Evolutionary conservation across 139 green algal genomes (phyloP).

Genomic region (Medakamo hakoo): DNA sequence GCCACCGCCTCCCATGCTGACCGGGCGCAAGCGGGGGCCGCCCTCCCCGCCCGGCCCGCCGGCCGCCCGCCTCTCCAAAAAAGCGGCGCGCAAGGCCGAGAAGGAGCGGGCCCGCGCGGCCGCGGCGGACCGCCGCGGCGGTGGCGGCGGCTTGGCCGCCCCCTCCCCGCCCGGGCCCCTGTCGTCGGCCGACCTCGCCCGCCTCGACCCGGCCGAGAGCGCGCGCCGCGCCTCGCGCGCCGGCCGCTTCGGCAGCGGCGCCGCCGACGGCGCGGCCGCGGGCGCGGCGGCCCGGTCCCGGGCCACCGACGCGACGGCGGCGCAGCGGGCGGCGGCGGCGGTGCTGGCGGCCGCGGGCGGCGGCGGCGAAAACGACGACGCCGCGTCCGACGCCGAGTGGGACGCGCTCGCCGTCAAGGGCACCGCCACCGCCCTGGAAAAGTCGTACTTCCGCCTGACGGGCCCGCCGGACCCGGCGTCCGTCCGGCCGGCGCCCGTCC

Average conservation of each 20-base stretch:
- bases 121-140: no score
- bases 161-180: no score
- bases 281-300: not conserved
- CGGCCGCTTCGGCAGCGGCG: slow-evolving; percentile 32
- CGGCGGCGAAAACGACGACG: not conserved
- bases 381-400: no score
- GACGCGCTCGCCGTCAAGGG: slow-evolving; percentile 19
- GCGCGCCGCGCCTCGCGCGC: slow-evolving; percentile 15
- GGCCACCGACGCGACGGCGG: not conserved
- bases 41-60: no score
- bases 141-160: no score
- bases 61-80: no score
- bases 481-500: slow-evolving; percentile 52
- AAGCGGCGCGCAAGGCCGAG: no score
- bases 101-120: no score
- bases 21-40: no score
- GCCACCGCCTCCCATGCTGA: no score
- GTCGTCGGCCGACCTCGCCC: no score
- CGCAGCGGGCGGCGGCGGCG: not conserved
- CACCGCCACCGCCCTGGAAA: slow-evolving; percentile 56
- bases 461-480: slow-evolving; percentile 36
- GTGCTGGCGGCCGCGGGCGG: slow-evolving; percentile 1
- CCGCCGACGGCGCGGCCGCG: slow-evolving; percentile 12
- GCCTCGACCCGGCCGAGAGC: slow-evolving; percentile 14
- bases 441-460: slow-evolving; percentile 79